A percentile compares a stretch with the other conserved stretches of the same genome.
phyloP scores from a whole-genome alignment of 192 early-diverging fungal species.

The Anaeromyces robustus region DNA sequence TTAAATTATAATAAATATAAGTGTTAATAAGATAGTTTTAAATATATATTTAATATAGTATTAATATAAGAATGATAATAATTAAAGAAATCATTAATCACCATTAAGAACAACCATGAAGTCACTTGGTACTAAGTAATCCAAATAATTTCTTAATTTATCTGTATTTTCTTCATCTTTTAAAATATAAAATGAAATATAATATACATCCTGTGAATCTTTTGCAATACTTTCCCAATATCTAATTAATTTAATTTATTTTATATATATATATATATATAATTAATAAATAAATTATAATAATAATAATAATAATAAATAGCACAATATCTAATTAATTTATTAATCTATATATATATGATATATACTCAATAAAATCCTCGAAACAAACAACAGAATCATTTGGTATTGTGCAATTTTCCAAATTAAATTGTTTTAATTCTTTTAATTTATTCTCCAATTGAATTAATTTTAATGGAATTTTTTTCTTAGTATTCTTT shows the following conservation, averaged over 20 bases:
- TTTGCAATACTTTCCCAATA: neutral
- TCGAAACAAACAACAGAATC: neutral
- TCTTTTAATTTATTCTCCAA: neutral
- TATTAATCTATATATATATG: too few species aligned
- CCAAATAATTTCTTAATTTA: neutral
- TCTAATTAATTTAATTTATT: neutral
- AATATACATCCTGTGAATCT: neutral
- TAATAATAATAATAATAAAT: neutral
- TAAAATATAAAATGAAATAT: slow-evolving; percentile 8
- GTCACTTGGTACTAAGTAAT: neutral
- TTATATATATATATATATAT: slow-evolving; percentile 1
- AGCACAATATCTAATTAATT: too few species aligned
- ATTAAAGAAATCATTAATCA: too few species aligned
- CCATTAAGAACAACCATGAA: neutral
- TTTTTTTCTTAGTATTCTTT: neutral
- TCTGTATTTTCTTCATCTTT: slow-evolving; percentile 1
- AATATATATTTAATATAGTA: too few species aligned
- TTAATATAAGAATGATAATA: too few species aligned
- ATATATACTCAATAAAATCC: neutral
- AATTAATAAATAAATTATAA: too few species aligned
- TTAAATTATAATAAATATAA: too few species aligned
- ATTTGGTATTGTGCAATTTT: neutral
- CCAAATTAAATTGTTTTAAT: neutral
- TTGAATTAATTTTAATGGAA: neutral
- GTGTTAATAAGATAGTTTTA: too few species aligned